Base-by-base conservation (phyloP, 2,329 filamentous ascomycete genomes). In the Dendrostoma leiphaemia region DNA sequence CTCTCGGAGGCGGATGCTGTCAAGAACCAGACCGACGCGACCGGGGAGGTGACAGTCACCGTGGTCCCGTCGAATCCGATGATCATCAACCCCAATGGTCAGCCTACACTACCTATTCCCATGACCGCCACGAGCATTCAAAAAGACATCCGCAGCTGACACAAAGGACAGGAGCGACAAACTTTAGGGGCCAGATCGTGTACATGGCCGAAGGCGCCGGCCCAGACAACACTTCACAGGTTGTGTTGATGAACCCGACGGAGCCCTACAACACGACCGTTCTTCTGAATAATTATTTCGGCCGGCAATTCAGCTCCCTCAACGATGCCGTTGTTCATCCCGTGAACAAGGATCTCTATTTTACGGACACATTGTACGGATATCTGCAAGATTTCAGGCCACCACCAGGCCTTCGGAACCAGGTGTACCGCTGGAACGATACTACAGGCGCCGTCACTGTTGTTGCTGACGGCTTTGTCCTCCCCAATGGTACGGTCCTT, bases 361-460 rank as follows among this genome's bases (percentile, higher is more conserved):
- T 87, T 61, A 86, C 83, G 1, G 83, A 87, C 54, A 78, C 80
- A 0, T 72, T 77, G 7, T 86, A 86, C 59, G 84, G 81, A 3
- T 80, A 74, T 56, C 71, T 80, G 38, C 83, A 86, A 62, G 72
- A 80, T 23, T 85, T 86, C 60, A 74, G 83, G 0, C 78, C 78
- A 0, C 59, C 65, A 6, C 82, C 82, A 0, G 76, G 75, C 0
- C 63, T 85, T 10, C 79, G 73, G 4, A 79, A 78, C 54, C 83
- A 86, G 61, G 80, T 85, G 0, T 86, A 86, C 63, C 75, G 81
- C 2, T 77, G 79, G 43, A 75, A 81, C 41, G 74, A 76, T 1
- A 61, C 57, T 0, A 83, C 76, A 0, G 78, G 78, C 0, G 75
- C 78, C 1, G 67, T 85, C 4, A 73, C 75, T 1, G 77, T 79